Conservation (phyloP, 441 rosid genomes). For the Jatropha podagrica region DNA sequence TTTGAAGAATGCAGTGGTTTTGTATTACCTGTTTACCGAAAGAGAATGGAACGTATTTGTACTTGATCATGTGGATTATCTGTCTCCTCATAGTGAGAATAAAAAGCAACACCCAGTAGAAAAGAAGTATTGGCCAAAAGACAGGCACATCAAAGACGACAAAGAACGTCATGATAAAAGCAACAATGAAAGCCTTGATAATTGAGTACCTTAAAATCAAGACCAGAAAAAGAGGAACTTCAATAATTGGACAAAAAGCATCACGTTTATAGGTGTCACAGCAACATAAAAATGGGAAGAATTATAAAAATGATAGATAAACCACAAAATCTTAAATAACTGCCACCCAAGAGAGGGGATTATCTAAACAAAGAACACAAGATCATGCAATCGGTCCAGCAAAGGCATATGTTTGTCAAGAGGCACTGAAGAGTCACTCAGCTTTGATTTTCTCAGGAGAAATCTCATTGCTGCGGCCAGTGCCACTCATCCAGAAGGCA, state of each 20-base stretch:
- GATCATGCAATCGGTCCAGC: neutral
- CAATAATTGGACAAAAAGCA: neutral
- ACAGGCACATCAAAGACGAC: constrained; percentile 86
- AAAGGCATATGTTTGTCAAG: neutral
- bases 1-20: neutral
- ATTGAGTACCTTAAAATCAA: constrained; percentile 62
- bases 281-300: neutral
- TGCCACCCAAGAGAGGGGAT: neutral
- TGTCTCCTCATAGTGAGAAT: constrained; percentile 92
- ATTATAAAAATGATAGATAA: neutral
- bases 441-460: neutral
- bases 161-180: constrained; percentile 88
- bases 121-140: constrained; percentile 94
- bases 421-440: neutral
- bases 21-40: constrained; percentile 80
- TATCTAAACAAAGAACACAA: neutral
- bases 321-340: neutral
- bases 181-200: constrained; percentile 78
- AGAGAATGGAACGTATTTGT: constrained; percentile 88
- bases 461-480: neutral
- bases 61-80: constrained; percentile 93
- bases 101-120: constrained; percentile 91
- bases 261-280: neutral
- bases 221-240: neutral
- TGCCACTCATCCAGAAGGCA: neutral